Base-by-base conservation (phyloP, 75 land plant genomes). In the Cunninghamia lanceolata region DNA sequence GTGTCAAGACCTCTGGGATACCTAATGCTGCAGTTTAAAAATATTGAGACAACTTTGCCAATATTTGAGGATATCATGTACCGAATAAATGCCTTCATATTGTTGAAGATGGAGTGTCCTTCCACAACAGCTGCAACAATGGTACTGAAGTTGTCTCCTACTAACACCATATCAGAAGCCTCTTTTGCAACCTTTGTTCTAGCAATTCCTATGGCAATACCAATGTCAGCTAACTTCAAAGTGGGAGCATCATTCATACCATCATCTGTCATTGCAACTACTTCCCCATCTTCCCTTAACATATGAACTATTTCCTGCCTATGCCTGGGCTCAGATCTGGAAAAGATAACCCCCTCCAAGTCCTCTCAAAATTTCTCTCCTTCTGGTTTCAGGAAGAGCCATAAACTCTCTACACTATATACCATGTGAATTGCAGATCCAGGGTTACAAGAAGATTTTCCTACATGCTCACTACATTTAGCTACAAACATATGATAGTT, bases 221-320 rank as follows among this genome's bases (percentile, higher is more conserved):
- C 92, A 73, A 91, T 91, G 86, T 91, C 92, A 74, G 92, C 92
- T 42, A 87, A 88, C 86, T 97, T 97, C 88, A 97, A 87, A 66
- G 99, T 97, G 70, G 99, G 99, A 54, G 99, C 99, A 92, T 97
- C 99, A 91, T 97, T 97, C 56, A 97, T 97, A 63, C 99, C 99
- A 93, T 97, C 99, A 28, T 97, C 99, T 39, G 99, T 97, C 99
- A 97, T 97, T 53, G 99, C 99, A 85, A 97, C 99, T 34, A 97
- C 96, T 89, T 97, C 99, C 56, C 97, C 97, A 85, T 91, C 94
- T 47, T 93, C 99, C 54, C 88, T 91, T 32, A 91, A 87, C 52
- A 91, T 85, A 28, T 87, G 86, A 17, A 91, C 92, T 52, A 91
- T 89, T 45, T 91, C 99, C 73, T 97, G 99, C 75, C 95, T 97